Evolutionary conservation across 2,329 filamentous ascomycete genomes (phyloP).

Genomic region (Pseudocercospora pini-densiflorae): DNA sequence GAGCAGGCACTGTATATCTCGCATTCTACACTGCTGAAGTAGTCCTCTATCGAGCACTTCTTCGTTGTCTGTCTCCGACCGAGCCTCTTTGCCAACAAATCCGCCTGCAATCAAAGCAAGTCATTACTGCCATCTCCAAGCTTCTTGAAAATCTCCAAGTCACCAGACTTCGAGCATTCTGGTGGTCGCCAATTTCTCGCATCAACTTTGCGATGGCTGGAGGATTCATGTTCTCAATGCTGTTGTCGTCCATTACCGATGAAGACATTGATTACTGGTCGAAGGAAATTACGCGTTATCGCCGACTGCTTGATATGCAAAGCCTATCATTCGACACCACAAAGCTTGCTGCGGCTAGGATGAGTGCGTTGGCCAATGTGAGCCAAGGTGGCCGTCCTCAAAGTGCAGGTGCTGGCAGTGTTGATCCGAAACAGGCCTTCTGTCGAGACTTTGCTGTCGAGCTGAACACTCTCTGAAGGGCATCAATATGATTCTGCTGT

Average conservation of each 20-base stretch:
- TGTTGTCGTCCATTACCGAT: constrained; percentile 26
- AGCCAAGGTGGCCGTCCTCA: constrained; percentile 14
- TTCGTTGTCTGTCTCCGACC: constrained; percentile 23
- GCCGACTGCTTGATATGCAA: constrained; percentile 31
- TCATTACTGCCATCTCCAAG: constrained; percentile 21
- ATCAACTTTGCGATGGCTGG: constrained; percentile 31
- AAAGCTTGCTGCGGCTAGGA: constrained; percentile 27
- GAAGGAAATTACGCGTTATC: constrained; percentile 28
- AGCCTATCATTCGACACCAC: constrained; percentile 30
- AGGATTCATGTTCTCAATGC: constrained; percentile 32
- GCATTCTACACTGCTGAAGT: constrained; percentile 28
- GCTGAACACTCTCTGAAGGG: constrained; percentile 18
- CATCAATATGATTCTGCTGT: not conserved
- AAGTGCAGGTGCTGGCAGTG: constrained; percentile 11
- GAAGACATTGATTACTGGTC: constrained; percentile 31
- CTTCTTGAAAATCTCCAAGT: constrained; percentile 31
- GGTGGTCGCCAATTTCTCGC: constrained; percentile 32
- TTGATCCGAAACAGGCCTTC: constrained; percentile 28
- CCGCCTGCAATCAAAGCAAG: constrained; percentile 23
- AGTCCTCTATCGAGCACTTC: constrained; percentile 27
- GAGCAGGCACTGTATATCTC: constrained; percentile 26
- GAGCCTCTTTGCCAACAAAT: constrained; percentile 15
- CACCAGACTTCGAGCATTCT: constrained; percentile 30
- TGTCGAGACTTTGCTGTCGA: constrained; percentile 32
- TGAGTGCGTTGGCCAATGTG: constrained; percentile 27